phyloP scores from a whole-genome alignment of 768 basidiomycete species.

The Amanita exitialis region DNA sequence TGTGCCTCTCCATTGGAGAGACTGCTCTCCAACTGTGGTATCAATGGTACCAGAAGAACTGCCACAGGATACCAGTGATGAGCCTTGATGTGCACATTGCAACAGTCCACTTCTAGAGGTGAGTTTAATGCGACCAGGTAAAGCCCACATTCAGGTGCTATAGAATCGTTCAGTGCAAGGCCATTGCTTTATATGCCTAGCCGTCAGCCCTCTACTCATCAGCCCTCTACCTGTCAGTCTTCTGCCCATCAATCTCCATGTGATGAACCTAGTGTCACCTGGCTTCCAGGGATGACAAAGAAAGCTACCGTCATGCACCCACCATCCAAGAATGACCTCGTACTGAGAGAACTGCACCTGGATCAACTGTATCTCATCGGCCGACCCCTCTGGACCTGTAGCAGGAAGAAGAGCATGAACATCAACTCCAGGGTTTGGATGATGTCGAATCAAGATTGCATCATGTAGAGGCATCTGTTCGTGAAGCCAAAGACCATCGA shows the following conservation, averaged over 20 bases:
- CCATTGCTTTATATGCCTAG: neutral
- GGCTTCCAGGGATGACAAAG: conserved; percentile 1
- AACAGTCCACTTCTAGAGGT: conserved; percentile 1
- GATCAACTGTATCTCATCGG: conserved; percentile 17
- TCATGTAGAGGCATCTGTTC: conserved; percentile 35
- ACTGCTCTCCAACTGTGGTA: conserved; percentile 3
- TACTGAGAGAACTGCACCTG: neutral
- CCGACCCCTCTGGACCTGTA: conserved; percentile 29
- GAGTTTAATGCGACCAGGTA: neutral
- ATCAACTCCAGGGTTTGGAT: conserved; percentile 44
- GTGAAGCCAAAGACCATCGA: conserved; percentile 52
- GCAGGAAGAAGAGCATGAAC: conserved; percentile 36
- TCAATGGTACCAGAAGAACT: conserved; percentile 1
- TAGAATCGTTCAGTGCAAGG: conserved; percentile 2
- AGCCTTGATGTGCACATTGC: neutral
- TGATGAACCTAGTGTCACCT: neutral
- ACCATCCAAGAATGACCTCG: neutral
- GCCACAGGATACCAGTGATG: neutral
- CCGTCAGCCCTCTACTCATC: neutral
- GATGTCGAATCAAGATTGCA: conserved; percentile 43
- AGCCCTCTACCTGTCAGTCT: too few relatives aligned
- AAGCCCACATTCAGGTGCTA: neutral
- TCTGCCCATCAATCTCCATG: neutral
- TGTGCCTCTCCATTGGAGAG: conserved; percentile 11
- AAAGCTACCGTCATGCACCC: conserved; percentile 1